phyloP scores from a whole-genome alignment of 306 rosid genomes.

The Spatholobus suberectus region DNA sequence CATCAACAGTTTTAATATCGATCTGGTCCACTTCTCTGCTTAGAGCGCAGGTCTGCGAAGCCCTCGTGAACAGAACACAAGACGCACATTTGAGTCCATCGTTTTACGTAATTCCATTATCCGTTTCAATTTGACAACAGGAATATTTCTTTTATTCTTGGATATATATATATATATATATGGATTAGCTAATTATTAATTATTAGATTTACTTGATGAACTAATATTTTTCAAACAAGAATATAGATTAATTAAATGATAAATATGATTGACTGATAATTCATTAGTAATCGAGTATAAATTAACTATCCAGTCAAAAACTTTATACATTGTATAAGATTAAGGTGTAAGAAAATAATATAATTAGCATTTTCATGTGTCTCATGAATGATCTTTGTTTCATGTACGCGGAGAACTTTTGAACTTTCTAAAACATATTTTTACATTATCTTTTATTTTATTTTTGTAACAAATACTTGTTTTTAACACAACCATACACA shows the following conservation, averaged over 20 bases:
- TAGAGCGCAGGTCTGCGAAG: constrained; percentile 49
- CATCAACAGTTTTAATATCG: constrained; percentile 54
- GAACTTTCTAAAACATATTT: not conserved
- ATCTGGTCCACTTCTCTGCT: constrained; percentile 58
- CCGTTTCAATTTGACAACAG: constrained; percentile 5
- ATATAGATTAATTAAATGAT: not conserved
- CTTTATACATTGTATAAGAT: not conserved
- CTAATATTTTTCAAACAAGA: not conserved
- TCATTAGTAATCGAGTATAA: not conserved
- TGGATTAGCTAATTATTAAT: not conserved
- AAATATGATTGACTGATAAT: not conserved
- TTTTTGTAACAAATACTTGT: not conserved
- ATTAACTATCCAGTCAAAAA: not conserved
- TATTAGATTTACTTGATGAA: not conserved
- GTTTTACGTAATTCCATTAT: constrained; percentile 1
- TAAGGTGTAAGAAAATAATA: not conserved
- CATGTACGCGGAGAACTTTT: not conserved
- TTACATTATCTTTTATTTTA: not conserved
- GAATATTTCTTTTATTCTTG: not conserved
- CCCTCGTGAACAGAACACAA: constrained; percentile 50
- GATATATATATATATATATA: too few species aligned
- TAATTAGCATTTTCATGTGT: not conserved
- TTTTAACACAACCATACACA: not conserved
- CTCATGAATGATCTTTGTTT: not conserved
- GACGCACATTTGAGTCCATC: constrained; percentile 15